Evolutionary conservation across 371 early-diverging fungal species (phyloP), one percentile per base, ranked within the genome.

Genomic region (Catenaria anguillulae): DNA sequence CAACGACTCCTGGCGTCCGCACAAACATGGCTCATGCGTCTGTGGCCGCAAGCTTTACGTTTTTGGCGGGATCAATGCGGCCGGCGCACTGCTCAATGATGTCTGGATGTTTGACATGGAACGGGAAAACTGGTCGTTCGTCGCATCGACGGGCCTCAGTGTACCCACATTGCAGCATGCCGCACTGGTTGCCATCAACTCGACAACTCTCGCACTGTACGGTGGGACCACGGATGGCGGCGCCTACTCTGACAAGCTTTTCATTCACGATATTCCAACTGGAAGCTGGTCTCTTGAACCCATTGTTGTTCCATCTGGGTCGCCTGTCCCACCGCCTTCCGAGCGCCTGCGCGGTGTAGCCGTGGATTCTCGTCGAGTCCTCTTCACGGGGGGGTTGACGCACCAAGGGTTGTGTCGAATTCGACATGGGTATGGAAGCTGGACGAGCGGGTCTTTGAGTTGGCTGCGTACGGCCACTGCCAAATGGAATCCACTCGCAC

Each of bases 81-180:
- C 46, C 6, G 43, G 45, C 50, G 55, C 35, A 23, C 19, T 62
- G 0, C 10, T 40, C 50, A 34, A 45, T 23, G 66, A 66, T 26
- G 45, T 66, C 19, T 66, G 66, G 66, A 23, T 5, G 26, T 55
- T 62, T 36, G 43, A 66, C 45, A 33, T 62, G 29, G 19, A 31
- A 29, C 19, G 48, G 33, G n/a, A 17, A n/a, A 15, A 6, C 15
- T 66, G 66, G 66, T 23, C 55, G 10, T 56, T 21, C 10, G 37
- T 62, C n/a, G 21, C 60, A 1, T 33, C 33, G 0, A 19, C 17
- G 5, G 46, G 48, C 1, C 34, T 23, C 23, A 0, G 8, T 4
- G 46, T 61, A 0, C 35, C n/a, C 29, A 45, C 64, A 4, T n/a
- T 13, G 1, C 43, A 35, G 6, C 23, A 26, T n/a, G 45, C 63